phyloP scores from a whole-genome alignment of 176 grass and related monocot species.

The Paspalum notatum region DNA sequence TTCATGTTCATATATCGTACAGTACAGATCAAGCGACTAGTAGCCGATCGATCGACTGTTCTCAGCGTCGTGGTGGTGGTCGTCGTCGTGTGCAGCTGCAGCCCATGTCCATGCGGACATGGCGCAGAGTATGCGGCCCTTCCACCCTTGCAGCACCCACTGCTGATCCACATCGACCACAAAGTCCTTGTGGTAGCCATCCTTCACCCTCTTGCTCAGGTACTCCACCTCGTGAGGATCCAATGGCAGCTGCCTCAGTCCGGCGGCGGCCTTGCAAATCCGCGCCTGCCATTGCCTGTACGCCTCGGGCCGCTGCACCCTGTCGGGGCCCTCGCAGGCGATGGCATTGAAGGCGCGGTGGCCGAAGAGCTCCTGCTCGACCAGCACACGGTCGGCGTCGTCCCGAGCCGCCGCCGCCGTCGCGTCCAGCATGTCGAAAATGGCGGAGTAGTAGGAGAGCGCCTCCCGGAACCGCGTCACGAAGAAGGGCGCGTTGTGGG shows the following conservation, averaged over 20 bases:
- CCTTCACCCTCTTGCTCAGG: constrained; percentile 9
- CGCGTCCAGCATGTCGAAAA: constrained; percentile 42
- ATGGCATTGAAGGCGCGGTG: constrained; percentile 34
- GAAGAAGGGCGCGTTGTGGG: constrained; percentile 37
- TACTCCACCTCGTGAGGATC: not conserved
- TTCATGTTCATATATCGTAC: no score
- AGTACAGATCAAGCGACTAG: no score
- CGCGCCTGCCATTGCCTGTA: constrained; percentile 47
- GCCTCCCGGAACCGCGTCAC: constrained; percentile 49
- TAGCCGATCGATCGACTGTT: no score
- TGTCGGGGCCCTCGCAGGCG: constrained; percentile 42
- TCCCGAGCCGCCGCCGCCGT: constrained; percentile 34
- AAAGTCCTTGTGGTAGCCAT: constrained; percentile 45
- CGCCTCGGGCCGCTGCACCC: constrained; percentile 46
- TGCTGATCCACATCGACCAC: constrained; percentile 34
- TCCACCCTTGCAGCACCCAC: constrained; percentile 52
- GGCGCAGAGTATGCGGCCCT: constrained; percentile 41
- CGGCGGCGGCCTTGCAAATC: constrained; percentile 28
- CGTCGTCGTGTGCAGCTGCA: no score
- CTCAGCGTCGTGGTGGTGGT: no score
- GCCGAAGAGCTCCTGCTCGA: constrained; percentile 32
- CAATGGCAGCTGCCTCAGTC: constrained; percentile 35
- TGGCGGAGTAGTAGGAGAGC: constrained; percentile 23
- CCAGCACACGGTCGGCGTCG: not conserved
- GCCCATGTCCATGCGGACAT: constrained; percentile 43